Base-by-base conservation (phyloP, 192 early-diverging fungal species). In the Paraglomus occultum region DNA sequence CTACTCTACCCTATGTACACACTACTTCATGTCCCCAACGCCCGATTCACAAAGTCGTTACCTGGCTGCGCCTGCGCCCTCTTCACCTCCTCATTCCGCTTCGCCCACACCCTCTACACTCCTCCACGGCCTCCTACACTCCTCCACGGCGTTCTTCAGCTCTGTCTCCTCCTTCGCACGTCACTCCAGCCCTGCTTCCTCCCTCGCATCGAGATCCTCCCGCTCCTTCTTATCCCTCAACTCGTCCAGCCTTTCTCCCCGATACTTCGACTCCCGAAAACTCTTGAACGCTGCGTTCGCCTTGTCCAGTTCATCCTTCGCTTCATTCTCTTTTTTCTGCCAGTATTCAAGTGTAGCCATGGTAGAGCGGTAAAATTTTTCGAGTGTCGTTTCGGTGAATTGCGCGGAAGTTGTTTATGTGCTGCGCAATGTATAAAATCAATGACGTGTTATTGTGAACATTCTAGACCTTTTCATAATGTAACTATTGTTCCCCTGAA, bases 401-500 rank as follows among this genome's bases (percentile, higher is more conserved):
- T 31, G 54, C 17, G 1, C 3, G 4, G 6, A 57, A 18, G 54
- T 23, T 57, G 54, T 20, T 57, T 17, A 17, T 57, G 54, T 20
- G 54, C 54, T 11, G 38, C 38, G 54, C 11, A 31, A 57, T 57
- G 18, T 57, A 57, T 57, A 57, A 31, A 22, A 57, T 51, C 50
- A 51, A 51, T 51, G 50, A 51, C 50, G 50, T 51, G 4, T 51
- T 51, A 3, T 51, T 51, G 4, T 1, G 50, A 51, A 51, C 53
- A 31, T 31, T 31, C 31, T n/a, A n/a, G n/a, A 3, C 31, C 1
- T 31, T 31, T 31, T 6, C 20, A 57, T 31, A 57, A 57, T 4
- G 54, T 57, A 57, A 57, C 54, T 55, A 55, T 55, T 55, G 53
- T 17, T 55, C 17, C 53, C 53, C 53, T 55, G 17, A 20, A 55